Base-by-base conservation (phyloP, 495 filamentous ascomycete species). In the Echria macrotheca region DNA sequence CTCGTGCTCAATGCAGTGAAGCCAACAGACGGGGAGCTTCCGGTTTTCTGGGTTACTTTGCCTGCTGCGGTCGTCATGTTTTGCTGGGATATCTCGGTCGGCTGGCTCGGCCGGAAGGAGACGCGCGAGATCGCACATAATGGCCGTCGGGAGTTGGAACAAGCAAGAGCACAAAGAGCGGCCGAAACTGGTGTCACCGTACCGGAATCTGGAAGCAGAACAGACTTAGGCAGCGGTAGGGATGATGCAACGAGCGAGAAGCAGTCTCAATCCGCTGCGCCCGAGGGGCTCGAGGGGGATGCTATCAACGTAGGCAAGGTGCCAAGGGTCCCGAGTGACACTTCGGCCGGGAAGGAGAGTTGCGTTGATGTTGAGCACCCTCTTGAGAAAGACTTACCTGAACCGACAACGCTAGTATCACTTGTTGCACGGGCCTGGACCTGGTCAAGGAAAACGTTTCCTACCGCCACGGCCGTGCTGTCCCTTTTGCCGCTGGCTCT, bases 381-480 rank as follows among this genome's bases (percentile, higher is more conserved):
- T n/a, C n/a, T n/a, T n/a, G n/a, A n/a, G n/a, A n/a, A n/a, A n/a
- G n/a, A n/a, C n/a, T n/a, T n/a, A n/a, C n/a, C n/a, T n/a, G 5
- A 42, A 5, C 48, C 7, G n/a, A 18, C 64, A 22, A 81, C 77
- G 0, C 66, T 84, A 11, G 67, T 70, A 6, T 81, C 78, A 1
- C 43, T 77, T 0, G 35, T 58, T 14, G 49, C 40, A 9, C 63
- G 78, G 11, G 14, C 44, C 0, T 77, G 74, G 51, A 54, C 58
- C 12, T 86, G 81, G 81, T 67, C 60, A 1, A 76, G 80, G 35
- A 79, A 83, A 57, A 84, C 80, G 0, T 86, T 86, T 47, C 81
- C 82, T 11, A 86, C 81, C 0, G 74, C 74, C 21, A 78, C 77
- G 0, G 75, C 79, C 0, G 81, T 86, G 0, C 50, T 80, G 4